A percentile compares a stretch with the other conserved stretches of the same genome.
Conservation (phyloP, 768 basidiomycete species). For the Tricholoma matsutake region DNA sequence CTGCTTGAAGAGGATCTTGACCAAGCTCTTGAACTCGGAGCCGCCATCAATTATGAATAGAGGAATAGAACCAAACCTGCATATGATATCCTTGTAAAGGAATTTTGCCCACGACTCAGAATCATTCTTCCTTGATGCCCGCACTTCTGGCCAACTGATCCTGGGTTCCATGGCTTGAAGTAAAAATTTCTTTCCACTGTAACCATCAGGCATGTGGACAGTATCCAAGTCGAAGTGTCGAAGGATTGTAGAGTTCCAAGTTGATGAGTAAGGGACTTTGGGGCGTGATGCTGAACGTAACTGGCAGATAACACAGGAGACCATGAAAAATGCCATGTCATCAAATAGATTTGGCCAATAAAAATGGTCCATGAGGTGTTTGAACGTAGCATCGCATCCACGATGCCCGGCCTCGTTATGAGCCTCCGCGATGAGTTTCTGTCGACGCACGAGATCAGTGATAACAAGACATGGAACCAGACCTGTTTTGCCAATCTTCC, state of each 20-base stretch:
- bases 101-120: constrained; percentile 22
- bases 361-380: constrained; percentile 16
- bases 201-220: constrained; percentile 26
- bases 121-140: constrained; percentile 26
- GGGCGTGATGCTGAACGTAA: constrained; percentile 17
- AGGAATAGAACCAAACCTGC: constrained; percentile 14
- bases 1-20: constrained; percentile 13
- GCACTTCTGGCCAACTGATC: constrained; percentile 25
- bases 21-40: constrained; percentile 25
- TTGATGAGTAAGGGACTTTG: constrained; percentile 15
- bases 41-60: constrained; percentile 16
- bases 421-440: constrained; percentile 17
- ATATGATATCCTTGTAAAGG: constrained; percentile 16
- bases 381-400: constrained; percentile 25
- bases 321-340: constrained; percentile 25
- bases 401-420: constrained; percentile 28
- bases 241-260: constrained; percentile 19
- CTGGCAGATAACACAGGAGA: too few species aligned
- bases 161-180: constrained; percentile 19
- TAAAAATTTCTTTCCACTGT: constrained; percentile 16
- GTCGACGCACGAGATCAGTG: constrained; percentile 5
- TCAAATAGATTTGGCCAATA: constrained; percentile 36
- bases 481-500: constrained; percentile 11
- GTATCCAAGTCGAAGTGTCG: constrained; percentile 25
- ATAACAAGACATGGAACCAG: constrained; percentile 24